A percentile compares a stretch with the other conserved stretches of the same genome.
Conservation (phyloP, 768 basidiomycete species). For the Termitomyces sp. region DNA sequence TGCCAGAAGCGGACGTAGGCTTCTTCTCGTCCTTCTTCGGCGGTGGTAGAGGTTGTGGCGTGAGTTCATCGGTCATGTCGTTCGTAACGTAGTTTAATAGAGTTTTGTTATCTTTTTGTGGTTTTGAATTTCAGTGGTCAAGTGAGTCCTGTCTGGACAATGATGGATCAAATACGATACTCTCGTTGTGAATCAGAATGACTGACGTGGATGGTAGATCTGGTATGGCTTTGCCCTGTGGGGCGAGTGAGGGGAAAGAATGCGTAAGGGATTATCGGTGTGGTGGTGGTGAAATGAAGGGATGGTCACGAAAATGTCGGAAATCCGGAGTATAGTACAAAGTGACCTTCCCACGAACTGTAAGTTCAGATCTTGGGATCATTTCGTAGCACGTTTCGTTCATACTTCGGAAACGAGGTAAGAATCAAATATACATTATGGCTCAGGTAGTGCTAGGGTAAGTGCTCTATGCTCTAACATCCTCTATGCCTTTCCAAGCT, state of each 20-base stretch:
- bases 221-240: conserved; percentile 70
- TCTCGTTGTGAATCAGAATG: background rate
- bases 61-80: conserved; percentile 83
- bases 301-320: conserved; percentile 25
- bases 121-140: conserved; percentile 26
- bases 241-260: conserved; percentile 77
- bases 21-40: conserved; percentile 76
- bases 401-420: conserved; percentile 1
- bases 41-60: conserved; percentile 48
- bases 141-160: conserved; percentile 23
- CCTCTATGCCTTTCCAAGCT: conserved; percentile 34
- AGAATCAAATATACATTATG: conserved; percentile 4
- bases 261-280: conserved; percentile 38
- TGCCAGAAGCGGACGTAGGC: conserved; percentile 38
- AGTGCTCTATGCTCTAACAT: conserved; percentile 6
- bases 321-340: conserved; percentile 19
- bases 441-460: conserved; percentile 1
- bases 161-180: conserved; percentile 3
- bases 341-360: conserved; percentile 32
- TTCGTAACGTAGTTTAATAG: conserved; percentile 56
- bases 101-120: conserved; percentile 46
- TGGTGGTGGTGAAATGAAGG: conserved; percentile 44
- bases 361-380: background rate
- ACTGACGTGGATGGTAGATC: conserved; percentile 14
- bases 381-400: background rate